A percentile compares a stretch with the other conserved stretches of the same genome.
phyloP scores from a whole-genome alignment of 2,329 filamentous ascomycete genomes.

The Colletotrichum simmondsii region DNA sequence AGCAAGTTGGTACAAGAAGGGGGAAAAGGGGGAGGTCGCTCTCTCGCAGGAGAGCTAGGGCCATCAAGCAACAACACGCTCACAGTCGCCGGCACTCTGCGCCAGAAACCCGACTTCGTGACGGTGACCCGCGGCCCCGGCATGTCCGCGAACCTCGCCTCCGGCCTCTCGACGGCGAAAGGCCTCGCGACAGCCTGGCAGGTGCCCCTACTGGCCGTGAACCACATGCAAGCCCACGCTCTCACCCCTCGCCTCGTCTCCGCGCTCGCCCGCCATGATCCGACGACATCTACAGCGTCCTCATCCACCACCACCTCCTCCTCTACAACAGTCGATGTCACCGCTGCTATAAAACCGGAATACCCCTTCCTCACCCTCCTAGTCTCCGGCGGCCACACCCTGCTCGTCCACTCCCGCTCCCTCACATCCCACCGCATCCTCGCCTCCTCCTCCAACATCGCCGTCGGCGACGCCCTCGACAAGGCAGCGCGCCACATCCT shows the following conservation, averaged over 20 bases:
- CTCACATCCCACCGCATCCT: conserved; percentile 79
- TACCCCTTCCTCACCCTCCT: conserved; percentile 92
- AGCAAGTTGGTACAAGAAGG: not conserved
- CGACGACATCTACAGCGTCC: not conserved
- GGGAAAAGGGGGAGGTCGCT: not conserved
- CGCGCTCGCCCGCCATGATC: conserved; percentile 60
- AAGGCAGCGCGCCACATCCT: conserved; percentile 84
- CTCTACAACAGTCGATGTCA: not conserved
- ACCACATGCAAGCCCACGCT: conserved; percentile 98
- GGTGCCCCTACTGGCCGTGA: conserved; percentile 84
- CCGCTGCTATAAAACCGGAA: conserved; percentile 50
- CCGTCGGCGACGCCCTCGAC: conserved; percentile 91
- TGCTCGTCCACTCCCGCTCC: conserved; percentile 79
- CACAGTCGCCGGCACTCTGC: conserved; percentile 28
- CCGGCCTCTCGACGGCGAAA: conserved; percentile 87
- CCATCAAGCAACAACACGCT: conserved; percentile 30
- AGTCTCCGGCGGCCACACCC: conserved; percentile 91
- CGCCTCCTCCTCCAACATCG: conserved; percentile 80
- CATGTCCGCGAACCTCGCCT: conserved; percentile 81
- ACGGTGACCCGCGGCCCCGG: conserved; percentile 91
- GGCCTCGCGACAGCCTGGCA: conserved; percentile 86
- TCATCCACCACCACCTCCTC: not conserved
- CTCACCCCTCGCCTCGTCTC: conserved; percentile 83
- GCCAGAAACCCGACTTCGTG: conserved; percentile 80
- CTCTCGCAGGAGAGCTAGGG: not conserved